phyloP scores from a whole-genome alignment of 208 protist species.

The Phytomonas sp. region DNA sequence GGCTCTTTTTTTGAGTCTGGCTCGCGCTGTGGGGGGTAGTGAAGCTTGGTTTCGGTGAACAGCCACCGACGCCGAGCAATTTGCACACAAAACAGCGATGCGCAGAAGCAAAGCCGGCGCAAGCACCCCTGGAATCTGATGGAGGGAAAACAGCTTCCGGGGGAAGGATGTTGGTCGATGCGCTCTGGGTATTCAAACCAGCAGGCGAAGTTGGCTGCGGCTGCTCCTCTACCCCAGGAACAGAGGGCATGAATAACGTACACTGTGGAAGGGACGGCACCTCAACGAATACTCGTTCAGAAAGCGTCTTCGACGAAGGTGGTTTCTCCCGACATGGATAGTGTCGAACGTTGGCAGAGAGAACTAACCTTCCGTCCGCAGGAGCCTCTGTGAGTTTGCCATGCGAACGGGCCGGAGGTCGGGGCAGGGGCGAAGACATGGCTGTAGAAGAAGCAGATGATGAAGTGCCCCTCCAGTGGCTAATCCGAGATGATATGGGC shows the following conservation, averaged over 20 bases:
- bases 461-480: not conserved
- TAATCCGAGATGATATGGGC: not conserved
- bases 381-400: not conserved
- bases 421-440: not conserved
- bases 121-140: not conserved
- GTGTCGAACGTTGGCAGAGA: not conserved
- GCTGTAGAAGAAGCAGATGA: not conserved
- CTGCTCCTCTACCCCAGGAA: not conserved
- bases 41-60: not conserved
- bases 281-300: not conserved
- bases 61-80: not conserved
- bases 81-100: constrained; percentile 1
- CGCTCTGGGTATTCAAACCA: not conserved
- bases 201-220: not conserved
- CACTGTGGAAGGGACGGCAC: not conserved
- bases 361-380: not conserved
- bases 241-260: not conserved
- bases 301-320: not conserved
- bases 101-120: not conserved
- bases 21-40: not conserved
- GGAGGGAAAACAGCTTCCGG: not conserved
- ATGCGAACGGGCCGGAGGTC: not conserved
- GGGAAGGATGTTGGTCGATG: not conserved
- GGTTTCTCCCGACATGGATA: not conserved
- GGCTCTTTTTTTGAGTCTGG: not conserved